Conservation (phyloP, 257 asterid genomes). For the Lavandula angustifolia region DNA sequence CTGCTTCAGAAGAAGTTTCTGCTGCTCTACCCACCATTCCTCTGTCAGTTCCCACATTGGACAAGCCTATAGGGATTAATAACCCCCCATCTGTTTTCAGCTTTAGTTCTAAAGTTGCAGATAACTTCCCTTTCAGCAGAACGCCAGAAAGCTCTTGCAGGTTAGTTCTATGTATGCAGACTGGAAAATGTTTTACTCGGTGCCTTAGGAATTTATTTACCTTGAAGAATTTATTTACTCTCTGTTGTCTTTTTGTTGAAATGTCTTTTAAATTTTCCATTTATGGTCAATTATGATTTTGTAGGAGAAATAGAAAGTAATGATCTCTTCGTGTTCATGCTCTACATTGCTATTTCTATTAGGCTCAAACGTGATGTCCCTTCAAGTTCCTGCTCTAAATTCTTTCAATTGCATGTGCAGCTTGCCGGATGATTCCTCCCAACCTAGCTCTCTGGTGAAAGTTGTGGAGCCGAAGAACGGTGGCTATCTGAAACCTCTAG, state of each 20-base stretch:
- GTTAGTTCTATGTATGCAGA: conserved; percentile 33
- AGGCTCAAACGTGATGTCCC: too few species aligned
- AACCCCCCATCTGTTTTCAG: conserved; percentile 34
- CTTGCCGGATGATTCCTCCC: conserved; percentile 29
- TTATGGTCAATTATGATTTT: neutral
- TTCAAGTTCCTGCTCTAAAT: neutral
- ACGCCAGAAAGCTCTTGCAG: conserved; percentile 39
- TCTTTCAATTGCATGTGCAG: conserved; percentile 42
- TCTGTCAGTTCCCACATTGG: conserved; percentile 33
- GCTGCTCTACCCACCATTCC: conserved; percentile 29
- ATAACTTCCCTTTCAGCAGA: conserved; percentile 32
- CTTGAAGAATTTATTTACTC: conserved; percentile 1
- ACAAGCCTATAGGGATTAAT: conserved; percentile 36
- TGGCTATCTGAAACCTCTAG: conserved; percentile 27
- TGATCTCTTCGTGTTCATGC: neutral
- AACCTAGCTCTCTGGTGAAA: conserved; percentile 31
- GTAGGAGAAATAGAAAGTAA: neutral
- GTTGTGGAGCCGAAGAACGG: conserved; percentile 36
- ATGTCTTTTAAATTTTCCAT: neutral
- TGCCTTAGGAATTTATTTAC: neutral
- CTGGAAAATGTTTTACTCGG: neutral
- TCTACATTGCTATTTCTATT: neutral
- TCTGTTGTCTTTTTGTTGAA: neutral
- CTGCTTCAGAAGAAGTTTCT: conserved; percentile 30
- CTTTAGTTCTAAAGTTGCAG: conserved; percentile 39